Percentiles rank a stretch among this genome's conserved stretches.
phyloP scores from a whole-genome alignment of 2,329 filamentous ascomycete genomes.

The Claviceps spartinae region DNA sequence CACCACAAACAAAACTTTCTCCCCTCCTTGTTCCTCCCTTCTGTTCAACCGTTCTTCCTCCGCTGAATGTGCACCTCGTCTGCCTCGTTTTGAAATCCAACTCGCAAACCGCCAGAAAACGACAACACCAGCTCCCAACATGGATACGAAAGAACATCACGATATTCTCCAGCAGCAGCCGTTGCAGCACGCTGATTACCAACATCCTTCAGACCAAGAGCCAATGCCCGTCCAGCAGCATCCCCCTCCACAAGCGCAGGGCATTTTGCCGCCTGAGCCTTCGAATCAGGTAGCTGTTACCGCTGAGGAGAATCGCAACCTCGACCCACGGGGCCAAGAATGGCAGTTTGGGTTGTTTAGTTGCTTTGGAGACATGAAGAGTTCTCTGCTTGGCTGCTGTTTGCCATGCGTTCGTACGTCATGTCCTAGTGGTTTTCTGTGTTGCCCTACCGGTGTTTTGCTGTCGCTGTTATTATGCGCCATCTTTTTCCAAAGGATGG shows the following conservation, averaged over 20 bases:
- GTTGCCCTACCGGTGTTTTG: background rate
- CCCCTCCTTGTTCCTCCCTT: too few relatives aligned
- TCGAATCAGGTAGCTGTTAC: background rate
- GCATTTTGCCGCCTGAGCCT: background rate
- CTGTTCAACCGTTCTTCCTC: too few relatives aligned
- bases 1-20: too few relatives aligned
- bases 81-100: background rate
- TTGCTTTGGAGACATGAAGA: conserved; percentile 25
- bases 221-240: background rate
- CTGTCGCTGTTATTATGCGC: too few relatives aligned
- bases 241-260: background rate
- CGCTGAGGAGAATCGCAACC: background rate
- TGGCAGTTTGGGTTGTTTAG: conserved; percentile 26
- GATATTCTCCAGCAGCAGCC: background rate
- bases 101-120: background rate
- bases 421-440: background rate
- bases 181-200: too few relatives aligned
- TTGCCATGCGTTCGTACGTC: conserved; percentile 31
- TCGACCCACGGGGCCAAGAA: conserved; percentile 15
- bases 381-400: conserved; percentile 25
- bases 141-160: background rate
- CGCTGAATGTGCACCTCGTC: background rate
- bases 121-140: background rate
- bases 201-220: background rate
- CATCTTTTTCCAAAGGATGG: too few relatives aligned